These are phyloP conservation scores for Alternaria brassicicola DNA, from an alignment of 2,329 filamentous ascomycete species.

Conservation along the genomic window DNA sequence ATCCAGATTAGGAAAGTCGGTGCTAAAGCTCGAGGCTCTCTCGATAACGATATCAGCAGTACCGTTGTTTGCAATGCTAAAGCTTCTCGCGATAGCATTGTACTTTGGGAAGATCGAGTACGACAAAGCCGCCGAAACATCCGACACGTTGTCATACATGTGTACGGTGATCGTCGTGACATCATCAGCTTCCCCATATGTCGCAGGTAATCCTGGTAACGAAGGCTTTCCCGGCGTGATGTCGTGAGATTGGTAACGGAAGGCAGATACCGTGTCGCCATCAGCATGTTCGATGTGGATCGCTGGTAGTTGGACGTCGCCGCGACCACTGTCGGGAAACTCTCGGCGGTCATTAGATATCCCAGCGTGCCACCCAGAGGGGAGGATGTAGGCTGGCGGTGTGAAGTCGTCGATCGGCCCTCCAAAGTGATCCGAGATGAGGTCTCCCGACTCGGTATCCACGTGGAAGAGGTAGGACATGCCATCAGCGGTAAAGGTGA, in stretches of 20 bases:
- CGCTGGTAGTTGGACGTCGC: slow-evolving; percentile 67
- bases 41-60: slow-evolving; percentile 60
- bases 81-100: slow-evolving; percentile 67
- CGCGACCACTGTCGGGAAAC: slow-evolving; percentile 68
- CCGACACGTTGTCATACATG: slow-evolving; percentile 64
- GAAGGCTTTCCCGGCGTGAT: slow-evolving; percentile 62
- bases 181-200: slow-evolving; percentile 62
- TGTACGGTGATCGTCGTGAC: slow-evolving; percentile 65
- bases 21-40: slow-evolving; percentile 65
- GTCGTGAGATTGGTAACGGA: slow-evolving; percentile 64
- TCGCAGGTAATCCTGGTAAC: slow-evolving; percentile 63
- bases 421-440: slow-evolving; percentile 67
- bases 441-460: slow-evolving; percentile 61
- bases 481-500: slow-evolving; percentile 62
- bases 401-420: slow-evolving; percentile 61
- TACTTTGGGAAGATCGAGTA: slow-evolving; percentile 69
- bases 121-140: slow-evolving; percentile 63
- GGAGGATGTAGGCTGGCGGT: slow-evolving; percentile 48
- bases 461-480: slow-evolving; percentile 70
- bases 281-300: slow-evolving; percentile 65
- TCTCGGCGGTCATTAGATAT: slow-evolving; percentile 63
- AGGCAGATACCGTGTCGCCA: slow-evolving; percentile 64
- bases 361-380: slow-evolving; percentile 61
- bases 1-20: slow-evolving; percentile 66
- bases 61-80: slow-evolving; percentile 66